Evolutionary conservation across 2,329 filamentous ascomycete genomes (phyloP), one percentile per base, ranked within the genome.

Genomic region (Xylariaceae sp.): DNA sequence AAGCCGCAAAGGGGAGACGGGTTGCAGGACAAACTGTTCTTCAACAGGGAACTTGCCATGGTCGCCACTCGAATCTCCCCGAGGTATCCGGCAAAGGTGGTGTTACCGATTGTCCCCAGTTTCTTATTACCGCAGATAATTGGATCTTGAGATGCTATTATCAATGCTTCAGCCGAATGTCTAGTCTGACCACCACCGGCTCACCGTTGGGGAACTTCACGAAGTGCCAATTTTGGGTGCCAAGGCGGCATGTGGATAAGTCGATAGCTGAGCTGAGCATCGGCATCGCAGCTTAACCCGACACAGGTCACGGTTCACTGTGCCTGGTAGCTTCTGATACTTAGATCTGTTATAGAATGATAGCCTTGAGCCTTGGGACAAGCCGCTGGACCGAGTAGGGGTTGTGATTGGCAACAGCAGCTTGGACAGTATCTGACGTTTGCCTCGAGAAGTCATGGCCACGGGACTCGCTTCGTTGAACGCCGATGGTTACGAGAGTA

Each of bases 151-250:
- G 4, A 37, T 37, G 18, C n/a, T 7, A 34, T 17, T 18, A 3
- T 17, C 11, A 42, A 55, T 48, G 51, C 45, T 15, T 42, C 9
- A 37, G 34, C 30, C 35, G 37, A 23, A 15, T n/a, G 6, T 13
- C 11, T 57, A 3, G 44, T 56, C 59, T 63, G 61, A 62, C 59
- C 59, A 59, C 56, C 61, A 59, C 49, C 61, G 61, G 61, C 51
- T 59, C 53, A 49, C 61, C 59, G 61, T 61, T 61, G 61, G 61
- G 59, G 61, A 59, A 61, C 48, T 39, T 61, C 47, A 58, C 4
- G 44, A 35, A 8, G 11, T 37, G 30, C 49, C 10, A 35, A 30
- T 15, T n/a, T 35, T 13, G n/a, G 13, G 9, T 42, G 37, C n/a
- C 2, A 11, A 23, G 18, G 11, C 53, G 37, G 52, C 51, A 48